Evolutionary conservation across 441 rosid genomes (phyloP).

Genomic region (Viola pubescens): DNA sequence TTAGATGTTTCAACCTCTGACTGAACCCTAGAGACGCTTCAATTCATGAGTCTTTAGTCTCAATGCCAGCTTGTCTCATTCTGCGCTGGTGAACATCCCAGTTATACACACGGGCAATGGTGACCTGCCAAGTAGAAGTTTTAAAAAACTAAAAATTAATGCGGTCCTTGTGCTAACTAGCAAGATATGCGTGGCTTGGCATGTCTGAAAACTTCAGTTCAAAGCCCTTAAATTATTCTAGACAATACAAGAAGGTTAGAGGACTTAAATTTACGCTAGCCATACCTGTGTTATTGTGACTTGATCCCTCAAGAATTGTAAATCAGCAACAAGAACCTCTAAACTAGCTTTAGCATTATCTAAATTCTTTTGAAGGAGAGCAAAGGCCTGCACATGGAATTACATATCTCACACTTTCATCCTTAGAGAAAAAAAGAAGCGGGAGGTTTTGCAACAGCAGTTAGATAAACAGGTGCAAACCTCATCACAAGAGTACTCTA

Average conservation of each 20-base stretch:
- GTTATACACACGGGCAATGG: conserved; percentile 69
- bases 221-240: background rate
- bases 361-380: conserved; percentile 70
- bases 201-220: background rate
- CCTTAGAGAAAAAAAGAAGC: conserved; percentile 14
- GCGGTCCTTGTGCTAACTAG: too few relatives aligned
- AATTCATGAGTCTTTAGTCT: conserved; percentile 41
- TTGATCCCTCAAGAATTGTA: conserved; percentile 91
- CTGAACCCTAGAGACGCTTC: background rate
- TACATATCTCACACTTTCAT: conserved; percentile 19
- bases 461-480: conserved; percentile 26
- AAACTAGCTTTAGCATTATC: conserved; percentile 92
- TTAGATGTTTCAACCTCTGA: conserved; percentile 9
- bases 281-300: conserved; percentile 88
- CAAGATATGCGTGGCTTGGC: background rate
- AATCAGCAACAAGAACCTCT: conserved; percentile 82
- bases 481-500: conserved; percentile 89
- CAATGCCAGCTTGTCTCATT: conserved; percentile 40
- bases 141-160: too few relatives aligned
- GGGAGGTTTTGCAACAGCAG: conserved; percentile 3
- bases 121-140: conserved; percentile 40
- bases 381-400: conserved; percentile 49
- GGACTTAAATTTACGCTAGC: background rate
- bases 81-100: conserved; percentile 88
- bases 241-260: background rate